phyloP scores from a whole-genome alignment of 257 asterid species.

The Leptodermis oblonga region DNA sequence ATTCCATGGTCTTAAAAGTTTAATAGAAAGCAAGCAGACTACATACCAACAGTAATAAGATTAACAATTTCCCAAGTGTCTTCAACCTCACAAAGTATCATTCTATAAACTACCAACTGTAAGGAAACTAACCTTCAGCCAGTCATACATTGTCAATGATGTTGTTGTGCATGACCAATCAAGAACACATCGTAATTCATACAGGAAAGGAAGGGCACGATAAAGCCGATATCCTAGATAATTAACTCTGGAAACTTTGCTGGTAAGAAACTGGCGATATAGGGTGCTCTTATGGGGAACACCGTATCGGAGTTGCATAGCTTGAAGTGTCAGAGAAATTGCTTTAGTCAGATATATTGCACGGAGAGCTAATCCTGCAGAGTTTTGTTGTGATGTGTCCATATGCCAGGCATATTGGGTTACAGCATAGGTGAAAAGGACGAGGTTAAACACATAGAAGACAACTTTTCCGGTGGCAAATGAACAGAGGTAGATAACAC shows the following conservation, averaged over 20 bases:
- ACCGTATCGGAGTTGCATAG: slow-evolving; percentile 91
- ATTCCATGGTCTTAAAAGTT: background rate
- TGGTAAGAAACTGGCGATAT: slow-evolving; percentile 96
- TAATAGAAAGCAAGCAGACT: background rate
- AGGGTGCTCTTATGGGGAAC: slow-evolving; percentile 90
- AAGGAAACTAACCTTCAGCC: slow-evolving; percentile 81
- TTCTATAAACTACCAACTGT: slow-evolving; percentile 6
- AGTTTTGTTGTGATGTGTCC: slow-evolving; percentile 63
- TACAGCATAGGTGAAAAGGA: slow-evolving; percentile 78
- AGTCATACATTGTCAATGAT: slow-evolving; percentile 95
- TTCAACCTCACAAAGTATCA: background rate
- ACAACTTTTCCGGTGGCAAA: slow-evolving; percentile 87
- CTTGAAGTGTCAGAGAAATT: slow-evolving; percentile 84
- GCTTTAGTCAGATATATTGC: slow-evolving; percentile 88
- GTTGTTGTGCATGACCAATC: slow-evolving; percentile 99
- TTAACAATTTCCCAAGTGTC: background rate
- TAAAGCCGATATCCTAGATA: slow-evolving; percentile 87
- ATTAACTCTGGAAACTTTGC: slow-evolving; percentile 80
- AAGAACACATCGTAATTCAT: slow-evolving; percentile 94
- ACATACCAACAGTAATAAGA: background rate
- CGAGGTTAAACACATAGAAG: slow-evolving; percentile 72
- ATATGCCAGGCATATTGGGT: slow-evolving; percentile 83
- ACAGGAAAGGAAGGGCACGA: slow-evolving; percentile 93
- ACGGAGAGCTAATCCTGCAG: slow-evolving; percentile 91
- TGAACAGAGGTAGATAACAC: slow-evolving; percentile 91